Conservation (phyloP, 768 basidiomycete genomes). For the Mrakia gelida region DNA sequence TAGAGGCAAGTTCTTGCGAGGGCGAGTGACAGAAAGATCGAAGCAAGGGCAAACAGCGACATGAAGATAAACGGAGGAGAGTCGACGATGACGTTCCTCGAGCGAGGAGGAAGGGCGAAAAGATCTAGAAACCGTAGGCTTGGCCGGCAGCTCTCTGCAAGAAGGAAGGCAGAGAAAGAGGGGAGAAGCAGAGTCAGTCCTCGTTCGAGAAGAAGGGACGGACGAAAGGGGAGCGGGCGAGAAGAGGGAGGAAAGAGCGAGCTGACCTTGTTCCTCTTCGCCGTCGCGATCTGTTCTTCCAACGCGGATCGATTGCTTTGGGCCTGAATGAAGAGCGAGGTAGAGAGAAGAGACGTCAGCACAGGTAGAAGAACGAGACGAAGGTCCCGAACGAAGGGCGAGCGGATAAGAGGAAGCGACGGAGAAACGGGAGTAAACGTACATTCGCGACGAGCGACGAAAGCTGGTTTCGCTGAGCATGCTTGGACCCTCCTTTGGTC, state of each 20-base stretch:
- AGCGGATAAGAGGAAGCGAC: not conserved
- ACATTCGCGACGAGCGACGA: constrained; percentile 32
- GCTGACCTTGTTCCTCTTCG: constrained; percentile 33
- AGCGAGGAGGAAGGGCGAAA: not conserved
- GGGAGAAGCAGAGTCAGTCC: not conserved
- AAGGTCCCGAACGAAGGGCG: too few relatives aligned
- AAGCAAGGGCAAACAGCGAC: not conserved
- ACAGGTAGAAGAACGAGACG: too few relatives aligned
- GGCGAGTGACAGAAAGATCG: too few relatives aligned
- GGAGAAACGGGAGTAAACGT: not conserved
- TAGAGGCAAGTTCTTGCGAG: too few relatives aligned
- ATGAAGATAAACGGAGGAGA: not conserved
- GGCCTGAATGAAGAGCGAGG: constrained; percentile 1
- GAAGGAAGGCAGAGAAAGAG: not conserved
- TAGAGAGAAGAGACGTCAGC: too few relatives aligned
- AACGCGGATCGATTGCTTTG: constrained; percentile 26
- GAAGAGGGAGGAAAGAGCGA: not conserved
- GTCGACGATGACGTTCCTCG: not conserved
- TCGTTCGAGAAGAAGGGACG: not conserved
- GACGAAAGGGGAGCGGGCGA: not conserved
- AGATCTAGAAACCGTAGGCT: constrained; percentile 20
- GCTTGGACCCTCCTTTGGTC: constrained; percentile 11
- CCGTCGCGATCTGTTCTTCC: constrained; percentile 32
- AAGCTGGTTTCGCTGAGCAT: constrained; percentile 29
- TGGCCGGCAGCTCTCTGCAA: constrained; percentile 14